Evolutionary conservation across 495 filamentous ascomycete genomes (phyloP).

Genomic region (Lineolata rhizophorae): DNA sequence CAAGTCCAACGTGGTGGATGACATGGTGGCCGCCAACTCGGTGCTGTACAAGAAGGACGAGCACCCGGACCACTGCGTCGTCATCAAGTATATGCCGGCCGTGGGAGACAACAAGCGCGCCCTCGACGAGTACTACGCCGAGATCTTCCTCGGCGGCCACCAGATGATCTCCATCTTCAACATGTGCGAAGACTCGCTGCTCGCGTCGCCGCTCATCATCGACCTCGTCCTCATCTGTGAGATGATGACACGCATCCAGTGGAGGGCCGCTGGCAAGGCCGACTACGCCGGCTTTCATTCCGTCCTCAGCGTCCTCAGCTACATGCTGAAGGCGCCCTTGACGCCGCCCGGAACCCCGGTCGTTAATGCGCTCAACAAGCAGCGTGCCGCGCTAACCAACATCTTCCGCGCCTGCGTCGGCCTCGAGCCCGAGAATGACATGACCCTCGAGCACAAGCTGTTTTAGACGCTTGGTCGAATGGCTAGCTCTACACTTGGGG

Average conservation of each 20-base stretch:
- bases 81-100: constrained; percentile 79
- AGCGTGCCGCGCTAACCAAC: constrained; percentile 84
- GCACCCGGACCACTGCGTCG: constrained; percentile 25
- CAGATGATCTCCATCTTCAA: constrained; percentile 98
- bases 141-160: constrained; percentile 98
- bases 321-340: constrained; percentile 94
- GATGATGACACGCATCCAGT: constrained; percentile 95
- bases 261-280: constrained; percentile 42
- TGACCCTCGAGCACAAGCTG: constrained; percentile 98
- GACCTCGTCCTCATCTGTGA: constrained; percentile 81
- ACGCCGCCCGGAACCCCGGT: constrained; percentile 92
- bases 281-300: constrained; percentile 90
- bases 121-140: constrained; percentile 94
- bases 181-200: constrained; percentile 93
- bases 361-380: constrained; percentile 90
- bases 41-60: constrained; percentile 67
- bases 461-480: constrained; percentile 29
- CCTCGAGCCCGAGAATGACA: constrained; percentile 92
- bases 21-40: constrained; percentile 92
- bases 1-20: constrained; percentile 96
- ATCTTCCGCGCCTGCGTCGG: constrained; percentile 98
- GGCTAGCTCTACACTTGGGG: too few relatives aligned
- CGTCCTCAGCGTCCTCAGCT: constrained; percentile 92
- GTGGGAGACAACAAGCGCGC: constrained; percentile 99
- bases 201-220: constrained; percentile 95